Evolutionary conservation across 1,139 yeast genomes (phyloP).

Genomic region (Scheffersomyces lignicola): DNA sequence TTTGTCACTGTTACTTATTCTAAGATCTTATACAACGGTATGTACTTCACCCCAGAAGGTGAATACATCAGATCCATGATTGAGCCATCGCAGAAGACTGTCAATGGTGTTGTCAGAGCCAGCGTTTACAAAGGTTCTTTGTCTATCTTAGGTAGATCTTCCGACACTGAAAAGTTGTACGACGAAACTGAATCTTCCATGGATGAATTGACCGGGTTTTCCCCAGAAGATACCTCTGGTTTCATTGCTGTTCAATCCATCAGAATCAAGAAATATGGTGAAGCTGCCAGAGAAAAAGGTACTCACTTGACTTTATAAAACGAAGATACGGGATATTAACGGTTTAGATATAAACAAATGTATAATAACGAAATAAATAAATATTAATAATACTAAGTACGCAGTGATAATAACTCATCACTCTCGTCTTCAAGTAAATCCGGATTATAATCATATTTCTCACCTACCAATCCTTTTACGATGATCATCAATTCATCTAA

Average conservation of each 20-base stretch:
- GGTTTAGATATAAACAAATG: slow-evolving; percentile 2
- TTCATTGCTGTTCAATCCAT: slow-evolving; percentile 97
- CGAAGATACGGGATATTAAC: slow-evolving; percentile 11
- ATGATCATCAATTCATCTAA: slow-evolving; percentile 32
- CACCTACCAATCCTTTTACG: slow-evolving; percentile 39
- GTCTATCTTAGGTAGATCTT: slow-evolving; percentile 86
- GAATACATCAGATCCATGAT: slow-evolving; percentile 94
- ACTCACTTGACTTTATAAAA: slow-evolving; percentile 39
- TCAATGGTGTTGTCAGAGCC: slow-evolving; percentile 94
- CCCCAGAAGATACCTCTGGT: slow-evolving; percentile 95
- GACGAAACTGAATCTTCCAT: slow-evolving; percentile 98
- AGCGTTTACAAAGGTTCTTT: slow-evolving; percentile 90
- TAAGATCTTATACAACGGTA: slow-evolving; percentile 90
- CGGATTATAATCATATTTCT: slow-evolving; percentile 26
- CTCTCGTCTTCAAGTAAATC: slow-evolving; percentile 9
- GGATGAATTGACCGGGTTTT: slow-evolving; percentile 98
- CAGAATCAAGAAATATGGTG: slow-evolving; percentile 97
- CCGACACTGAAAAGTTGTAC: slow-evolving; percentile 91
- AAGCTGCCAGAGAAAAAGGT: slow-evolving; percentile 82
- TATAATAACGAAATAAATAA: slow-evolving; percentile 2
- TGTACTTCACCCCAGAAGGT: slow-evolving; percentile 97
- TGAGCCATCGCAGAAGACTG: slow-evolving; percentile 89
- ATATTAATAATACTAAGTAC: background rate
- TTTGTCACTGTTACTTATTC: slow-evolving; percentile 94
- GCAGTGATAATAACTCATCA: slow-evolving; percentile 1